These are phyloP conservation scores for Podila epicladia DNA, from an alignment of 192 early-diverging fungal genomes.

Conservation along the genomic window DNA sequence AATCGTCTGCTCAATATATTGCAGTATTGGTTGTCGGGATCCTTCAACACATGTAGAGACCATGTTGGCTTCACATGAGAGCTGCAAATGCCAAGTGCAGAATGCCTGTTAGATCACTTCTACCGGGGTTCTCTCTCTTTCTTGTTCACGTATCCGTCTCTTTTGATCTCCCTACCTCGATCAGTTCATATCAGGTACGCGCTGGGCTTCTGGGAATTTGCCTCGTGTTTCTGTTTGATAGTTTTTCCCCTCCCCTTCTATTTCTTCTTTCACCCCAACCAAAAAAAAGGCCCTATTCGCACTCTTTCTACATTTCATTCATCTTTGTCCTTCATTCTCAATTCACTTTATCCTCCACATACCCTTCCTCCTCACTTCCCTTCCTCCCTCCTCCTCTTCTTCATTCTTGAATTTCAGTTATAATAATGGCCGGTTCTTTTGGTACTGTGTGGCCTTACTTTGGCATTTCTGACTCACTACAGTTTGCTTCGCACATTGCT, in stretches of 20 bases:
- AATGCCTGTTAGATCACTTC: too few species aligned
- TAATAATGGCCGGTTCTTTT: slow-evolving; percentile 12
- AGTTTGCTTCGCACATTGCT: not conserved
- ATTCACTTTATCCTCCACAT: not conserved
- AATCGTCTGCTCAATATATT: too few species aligned
- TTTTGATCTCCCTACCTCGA: too few species aligned
- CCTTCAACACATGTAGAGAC: too few species aligned
- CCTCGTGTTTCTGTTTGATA: too few species aligned
- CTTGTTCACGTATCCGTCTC: too few species aligned
- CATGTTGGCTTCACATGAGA: too few species aligned
- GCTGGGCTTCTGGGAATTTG: too few species aligned
- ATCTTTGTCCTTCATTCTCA: not conserved
- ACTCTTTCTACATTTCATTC: slow-evolving; percentile 1
- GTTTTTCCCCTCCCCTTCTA: not conserved
- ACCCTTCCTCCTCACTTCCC: not conserved
- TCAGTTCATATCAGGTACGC: too few species aligned
- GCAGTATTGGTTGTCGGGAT: too few species aligned
- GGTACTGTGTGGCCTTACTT: not conserved
- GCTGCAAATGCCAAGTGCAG: too few species aligned
- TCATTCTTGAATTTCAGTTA: not conserved
- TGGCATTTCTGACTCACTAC: not conserved
- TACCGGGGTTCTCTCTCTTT: too few species aligned
- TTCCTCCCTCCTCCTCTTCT: not conserved
- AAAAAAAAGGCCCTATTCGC: not conserved
- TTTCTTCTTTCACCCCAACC: not conserved